phyloP scores from a whole-genome alignment of 129 eudicot species.

The Tagetes patula region DNA sequence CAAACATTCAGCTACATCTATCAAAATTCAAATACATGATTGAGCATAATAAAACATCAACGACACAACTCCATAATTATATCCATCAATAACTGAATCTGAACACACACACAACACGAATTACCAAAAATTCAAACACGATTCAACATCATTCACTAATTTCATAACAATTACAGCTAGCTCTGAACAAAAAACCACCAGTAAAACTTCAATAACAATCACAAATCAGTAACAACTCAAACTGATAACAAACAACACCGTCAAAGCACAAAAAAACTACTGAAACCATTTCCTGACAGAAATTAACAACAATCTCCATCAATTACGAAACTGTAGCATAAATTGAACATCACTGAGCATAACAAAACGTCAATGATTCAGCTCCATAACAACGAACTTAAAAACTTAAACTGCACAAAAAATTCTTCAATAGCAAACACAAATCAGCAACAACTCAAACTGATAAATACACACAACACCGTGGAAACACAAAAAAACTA shows the following conservation, averaged over 20 bases:
- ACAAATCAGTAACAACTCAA: not conserved
- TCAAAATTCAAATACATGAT: not conserved
- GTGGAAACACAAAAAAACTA: slow-evolving; percentile 23
- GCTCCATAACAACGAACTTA: too few species aligned
- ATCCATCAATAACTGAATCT: not conserved
- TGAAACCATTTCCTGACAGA: too few species aligned
- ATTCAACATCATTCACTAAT: slow-evolving; percentile 4
- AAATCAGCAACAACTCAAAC: not conserved
- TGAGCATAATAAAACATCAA: not conserved
- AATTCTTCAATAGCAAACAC: not conserved
- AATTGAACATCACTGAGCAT: too few species aligned
- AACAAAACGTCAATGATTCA: too few species aligned
- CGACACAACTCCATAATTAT: not conserved
- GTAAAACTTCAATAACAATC: slow-evolving; percentile 1
- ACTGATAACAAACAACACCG: not conserved
- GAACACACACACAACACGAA: not conserved
- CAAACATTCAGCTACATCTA: not conserved
- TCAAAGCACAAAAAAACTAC: slow-evolving; percentile 23
- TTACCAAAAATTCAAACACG: not conserved
- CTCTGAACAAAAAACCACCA: not conserved
- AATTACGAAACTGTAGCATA: too few species aligned
- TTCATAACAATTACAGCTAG: not conserved
- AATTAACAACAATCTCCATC: too few species aligned
- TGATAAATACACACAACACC: not conserved
- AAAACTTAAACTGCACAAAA: not conserved